Conservation (phyloP, 345 rosid genomes). For the Firmiana major region DNA sequence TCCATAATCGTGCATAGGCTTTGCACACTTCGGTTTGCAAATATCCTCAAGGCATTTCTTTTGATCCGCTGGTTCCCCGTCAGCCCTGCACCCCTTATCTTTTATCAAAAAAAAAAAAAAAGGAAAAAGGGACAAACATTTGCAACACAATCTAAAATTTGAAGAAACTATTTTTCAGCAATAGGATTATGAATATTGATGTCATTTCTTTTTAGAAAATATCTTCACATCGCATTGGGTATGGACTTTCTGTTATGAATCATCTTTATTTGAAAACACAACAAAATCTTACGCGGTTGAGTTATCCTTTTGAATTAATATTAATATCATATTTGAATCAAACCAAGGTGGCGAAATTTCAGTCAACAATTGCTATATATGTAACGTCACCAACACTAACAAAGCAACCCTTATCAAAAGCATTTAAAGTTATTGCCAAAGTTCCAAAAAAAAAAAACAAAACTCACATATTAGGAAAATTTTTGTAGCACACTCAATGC, state of each 20-base stretch:
- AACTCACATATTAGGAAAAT: not conserved
- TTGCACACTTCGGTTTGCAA: conserved; percentile 53
- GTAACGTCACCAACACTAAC: not conserved
- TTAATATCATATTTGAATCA: not conserved
- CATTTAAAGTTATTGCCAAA: not conserved
- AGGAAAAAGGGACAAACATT: too few relatives aligned
- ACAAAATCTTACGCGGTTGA: too few relatives aligned
- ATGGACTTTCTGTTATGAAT: too few relatives aligned
- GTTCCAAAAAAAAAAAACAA: not conserved
- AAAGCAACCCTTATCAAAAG: not conserved
- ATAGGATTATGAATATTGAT: not conserved
- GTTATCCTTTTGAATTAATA: too few relatives aligned
- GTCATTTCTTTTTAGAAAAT: too few relatives aligned
- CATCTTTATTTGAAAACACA: too few relatives aligned
- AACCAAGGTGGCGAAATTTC: not conserved
- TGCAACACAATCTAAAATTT: not conserved
- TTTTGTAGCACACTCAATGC: not conserved
- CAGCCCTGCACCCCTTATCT: conserved; percentile 35
- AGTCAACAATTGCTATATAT: not conserved
- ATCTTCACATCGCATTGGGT: too few relatives aligned
- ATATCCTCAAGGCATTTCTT: conserved; percentile 52
- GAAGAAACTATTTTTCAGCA: not conserved
- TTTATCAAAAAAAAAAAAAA: too few relatives aligned
- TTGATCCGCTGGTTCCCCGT: conserved; percentile 44
- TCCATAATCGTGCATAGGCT: conserved; percentile 45